A percentile compares a stretch with the other conserved stretches of the same genome.
These are phyloP conservation scores for Annona cherimola DNA, from an alignment of 164 flowering plant genomes.

Conservation along the genomic window DNA sequence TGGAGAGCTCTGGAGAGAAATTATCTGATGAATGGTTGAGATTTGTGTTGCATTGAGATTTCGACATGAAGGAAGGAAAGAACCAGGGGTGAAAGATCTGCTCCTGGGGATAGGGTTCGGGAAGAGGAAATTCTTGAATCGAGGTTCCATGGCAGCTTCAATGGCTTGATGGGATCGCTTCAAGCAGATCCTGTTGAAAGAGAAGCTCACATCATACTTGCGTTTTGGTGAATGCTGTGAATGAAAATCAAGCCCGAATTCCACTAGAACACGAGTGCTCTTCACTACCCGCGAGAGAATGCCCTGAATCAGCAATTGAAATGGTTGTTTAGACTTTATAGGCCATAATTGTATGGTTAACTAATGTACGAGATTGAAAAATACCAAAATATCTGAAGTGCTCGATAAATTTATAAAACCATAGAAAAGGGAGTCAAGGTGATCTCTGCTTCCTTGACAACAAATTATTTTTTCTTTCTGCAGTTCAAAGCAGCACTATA, in stretches of 20 bases:
- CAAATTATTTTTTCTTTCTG: background rate
- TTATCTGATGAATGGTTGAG: conserved; percentile 17
- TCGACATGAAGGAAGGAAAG: background rate
- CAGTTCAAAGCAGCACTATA: background rate
- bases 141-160: conserved; percentile 23
- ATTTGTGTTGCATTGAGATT: conserved; percentile 4
- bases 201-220: conserved; percentile 40
- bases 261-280: conserved; percentile 24
- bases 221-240: conserved; percentile 15
- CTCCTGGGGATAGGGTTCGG: conserved; percentile 10
- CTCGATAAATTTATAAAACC: background rate
- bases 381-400: background rate
- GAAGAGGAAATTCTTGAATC: conserved; percentile 25
- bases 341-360: background rate
- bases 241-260: conserved; percentile 37
- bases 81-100: background rate
- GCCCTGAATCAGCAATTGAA: conserved; percentile 24
- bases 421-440: background rate
- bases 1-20: conserved; percentile 17
- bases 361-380: no score
- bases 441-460: background rate
- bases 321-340: background rate
- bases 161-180: conserved; percentile 44
- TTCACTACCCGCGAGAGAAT: conserved; percentile 22
- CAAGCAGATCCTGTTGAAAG: conserved; percentile 43